A percentile compares a stretch with the other conserved stretches of the same genome.
phyloP scores from a whole-genome alignment of 176 grass and related monocot genomes.

The Cenchrus purpureus region DNA sequence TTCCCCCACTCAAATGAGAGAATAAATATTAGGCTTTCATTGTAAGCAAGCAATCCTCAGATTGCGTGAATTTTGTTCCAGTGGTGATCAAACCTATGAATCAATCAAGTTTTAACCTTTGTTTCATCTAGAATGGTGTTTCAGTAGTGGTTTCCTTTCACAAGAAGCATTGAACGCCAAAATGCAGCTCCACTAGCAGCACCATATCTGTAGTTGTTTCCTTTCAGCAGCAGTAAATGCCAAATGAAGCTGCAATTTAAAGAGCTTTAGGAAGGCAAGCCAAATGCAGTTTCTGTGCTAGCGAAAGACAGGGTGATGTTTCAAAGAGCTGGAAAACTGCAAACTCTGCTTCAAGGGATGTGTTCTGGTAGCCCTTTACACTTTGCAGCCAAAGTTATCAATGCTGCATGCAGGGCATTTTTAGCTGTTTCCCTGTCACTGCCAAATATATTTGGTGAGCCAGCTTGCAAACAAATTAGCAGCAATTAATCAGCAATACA shows the following conservation, averaged over 20 bases:
- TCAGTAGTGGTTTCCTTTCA: not conserved
- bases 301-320: not conserved
- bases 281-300: conserved; percentile 20
- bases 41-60: not conserved
- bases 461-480: not conserved
- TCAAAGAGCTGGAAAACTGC: conserved; percentile 1
- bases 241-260: not conserved
- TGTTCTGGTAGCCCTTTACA: not conserved
- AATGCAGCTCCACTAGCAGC: not conserved
- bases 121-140: not conserved
- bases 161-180: not conserved
- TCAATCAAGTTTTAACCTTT: not conserved
- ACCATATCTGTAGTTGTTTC: not conserved
- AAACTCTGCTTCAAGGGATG: not conserved
- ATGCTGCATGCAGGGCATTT: not conserved
- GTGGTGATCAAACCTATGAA: not conserved
- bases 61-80: not conserved
- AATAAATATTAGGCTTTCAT: not conserved
- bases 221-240: not conserved
- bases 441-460: not conserved
- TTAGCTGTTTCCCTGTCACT: not conserved
- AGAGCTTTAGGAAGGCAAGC: not conserved
- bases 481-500: not conserved
- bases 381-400: not conserved
- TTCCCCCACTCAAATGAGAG: not conserved